These are phyloP conservation scores for Emergomyces orientalis DNA, from an alignment of 2,329 filamentous ascomycete genomes.

Conservation along the genomic window DNA sequence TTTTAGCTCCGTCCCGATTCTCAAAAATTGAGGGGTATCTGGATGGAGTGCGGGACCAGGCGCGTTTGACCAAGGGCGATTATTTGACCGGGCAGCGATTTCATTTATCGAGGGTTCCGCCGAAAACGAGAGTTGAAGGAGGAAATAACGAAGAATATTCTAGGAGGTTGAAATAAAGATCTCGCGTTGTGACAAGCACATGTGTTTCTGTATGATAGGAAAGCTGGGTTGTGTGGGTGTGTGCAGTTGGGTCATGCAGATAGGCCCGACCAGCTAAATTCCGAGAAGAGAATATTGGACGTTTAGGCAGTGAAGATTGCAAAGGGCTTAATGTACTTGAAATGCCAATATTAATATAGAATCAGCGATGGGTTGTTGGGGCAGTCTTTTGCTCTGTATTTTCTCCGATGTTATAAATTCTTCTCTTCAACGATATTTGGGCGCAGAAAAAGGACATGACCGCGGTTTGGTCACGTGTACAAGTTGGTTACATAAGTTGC, in stretches of 20 bases:
- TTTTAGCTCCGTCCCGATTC: neutral
- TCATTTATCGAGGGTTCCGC: neutral
- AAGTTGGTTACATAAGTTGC: neutral
- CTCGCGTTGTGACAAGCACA: neutral
- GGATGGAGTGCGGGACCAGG: neutral
- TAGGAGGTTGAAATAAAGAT: neutral
- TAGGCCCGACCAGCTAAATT: neutral
- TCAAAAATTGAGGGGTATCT: neutral
- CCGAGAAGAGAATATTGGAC: neutral
- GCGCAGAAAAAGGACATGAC: neutral
- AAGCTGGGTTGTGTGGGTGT: neutral
- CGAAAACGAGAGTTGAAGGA: neutral
- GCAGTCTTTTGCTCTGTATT: neutral
- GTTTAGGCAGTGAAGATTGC: neutral
- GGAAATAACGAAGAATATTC: neutral
- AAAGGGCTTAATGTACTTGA: neutral
- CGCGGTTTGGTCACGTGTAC: neutral
- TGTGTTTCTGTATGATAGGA: neutral
- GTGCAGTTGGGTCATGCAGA: slow-evolving; percentile 4
- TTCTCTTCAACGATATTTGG: neutral
- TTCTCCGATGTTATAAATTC: neutral
- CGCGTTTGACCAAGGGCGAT: neutral
- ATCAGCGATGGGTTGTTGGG: neutral
- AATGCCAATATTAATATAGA: neutral
- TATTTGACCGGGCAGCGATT: neutral